Percentiles rank a stretch among this genome's conserved stretches.
Evolutionary conservation across 2,329 filamentous ascomycete genomes (phyloP).

Genomic region (Chaetomiaceae sp.): DNA sequence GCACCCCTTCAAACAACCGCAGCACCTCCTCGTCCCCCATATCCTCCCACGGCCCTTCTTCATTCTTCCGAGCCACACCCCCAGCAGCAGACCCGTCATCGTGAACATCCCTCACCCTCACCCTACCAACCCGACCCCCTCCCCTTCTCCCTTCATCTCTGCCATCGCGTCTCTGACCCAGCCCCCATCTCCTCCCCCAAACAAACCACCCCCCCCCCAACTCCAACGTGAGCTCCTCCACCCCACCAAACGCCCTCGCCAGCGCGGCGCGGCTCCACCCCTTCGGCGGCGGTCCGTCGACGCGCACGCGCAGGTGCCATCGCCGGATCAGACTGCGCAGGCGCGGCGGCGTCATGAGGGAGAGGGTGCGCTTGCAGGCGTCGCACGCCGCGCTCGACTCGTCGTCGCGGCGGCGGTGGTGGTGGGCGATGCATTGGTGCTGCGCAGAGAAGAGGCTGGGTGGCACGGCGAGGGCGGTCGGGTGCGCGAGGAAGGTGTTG

Average conservation of each 20-base stretch:
- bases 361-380: slow-evolving; percentile 29
- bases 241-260: slow-evolving; percentile 32
- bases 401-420: slow-evolving; percentile 7
- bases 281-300: slow-evolving; percentile 28
- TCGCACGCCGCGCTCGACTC: too few relatives aligned
- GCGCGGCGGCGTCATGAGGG: slow-evolving; percentile 17
- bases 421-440: slow-evolving; percentile 12
- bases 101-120: too few relatives aligned
- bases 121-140: too few relatives aligned
- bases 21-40: too few relatives aligned
- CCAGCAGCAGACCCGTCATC: too few relatives aligned
- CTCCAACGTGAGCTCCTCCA: slow-evolving; percentile 36
- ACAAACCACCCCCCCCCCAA: slow-evolving; percentile 32
- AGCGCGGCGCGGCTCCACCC: neutral
- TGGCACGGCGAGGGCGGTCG: slow-evolving; percentile 34
- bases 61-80: too few relatives aligned
- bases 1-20: slow-evolving; percentile 37
- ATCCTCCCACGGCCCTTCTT: too few relatives aligned
- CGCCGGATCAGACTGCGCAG: neutral
- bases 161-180: neutral
- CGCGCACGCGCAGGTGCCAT: slow-evolving; percentile 31
- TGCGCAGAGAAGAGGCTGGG: slow-evolving; percentile 29
- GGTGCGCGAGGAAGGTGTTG: slow-evolving; percentile 41
- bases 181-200: slow-evolving; percentile 28
- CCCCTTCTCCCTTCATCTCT: too few relatives aligned